Evolutionary conservation across 192 early-diverging fungal genomes (phyloP), one percentile per base, ranked within the genome.

Genomic region (Phlyctochytrium bullatum): DNA sequence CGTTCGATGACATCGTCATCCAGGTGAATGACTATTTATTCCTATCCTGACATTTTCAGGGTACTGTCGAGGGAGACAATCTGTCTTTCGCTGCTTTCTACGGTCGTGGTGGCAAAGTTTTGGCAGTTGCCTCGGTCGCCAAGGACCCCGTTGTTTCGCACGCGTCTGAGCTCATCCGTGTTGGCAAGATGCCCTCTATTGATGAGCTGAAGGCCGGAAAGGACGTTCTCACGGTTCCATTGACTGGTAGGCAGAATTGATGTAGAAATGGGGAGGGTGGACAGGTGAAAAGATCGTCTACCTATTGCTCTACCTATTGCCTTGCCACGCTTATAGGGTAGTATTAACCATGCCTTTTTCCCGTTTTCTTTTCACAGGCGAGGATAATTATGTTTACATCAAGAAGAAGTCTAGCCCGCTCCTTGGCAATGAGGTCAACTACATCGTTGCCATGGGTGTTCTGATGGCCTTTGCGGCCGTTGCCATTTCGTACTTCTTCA

Each of bases 1-100:
- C 67, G 12, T 87, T 78, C 73, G 86, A 87, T 65, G 80, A 84
- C 51, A 68, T 84, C 10, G 62, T 47, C 40, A 47, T 47, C 40
- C 40, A 47, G 40, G 40, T 47, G 40, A 14, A 47, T 47, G 40
- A 47, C 6, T 47, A 47, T 20, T 14, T 14, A 14, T 47, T 47
- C 40, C 40, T 47, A 47, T 14, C 40, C 20, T 47, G 6, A n/a
- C n/a, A 47, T 47, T 20, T 68, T 24, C 36, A 72, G 71, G 73
- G 73, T 1, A 62, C 60, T 23, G 36, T 36, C 24, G 67, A 69
- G 17, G 35, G 69, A 31, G 68, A 74, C 62, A 59, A 59, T 20
- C 59, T 74, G 1, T 35, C 54, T n/a, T 74, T 74, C 57, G 68
- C 27, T 3, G 73, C 66, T 2, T 74, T 57, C 34, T 74, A 69